Evolutionary conservation across 2,329 filamentous ascomycete genomes (phyloP).

Genomic region (Dichotomopilus funicola): DNA sequence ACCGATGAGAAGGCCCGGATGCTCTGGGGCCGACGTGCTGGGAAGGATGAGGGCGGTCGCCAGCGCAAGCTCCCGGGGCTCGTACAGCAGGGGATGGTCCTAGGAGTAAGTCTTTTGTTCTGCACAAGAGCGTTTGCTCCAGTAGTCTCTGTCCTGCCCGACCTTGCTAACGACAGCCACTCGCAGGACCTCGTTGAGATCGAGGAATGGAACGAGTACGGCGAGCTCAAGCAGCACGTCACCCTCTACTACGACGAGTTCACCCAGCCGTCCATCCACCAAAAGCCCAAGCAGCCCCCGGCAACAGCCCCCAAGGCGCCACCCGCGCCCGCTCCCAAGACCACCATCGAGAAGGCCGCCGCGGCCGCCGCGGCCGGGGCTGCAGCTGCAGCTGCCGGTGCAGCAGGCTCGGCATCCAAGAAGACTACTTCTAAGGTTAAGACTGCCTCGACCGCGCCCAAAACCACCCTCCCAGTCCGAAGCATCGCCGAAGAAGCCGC

Average conservation of each 20-base stretch:
- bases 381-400: conserved; percentile 22
- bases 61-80: conserved; percentile 76
- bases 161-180: background rate
- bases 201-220: conserved; percentile 99
- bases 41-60: conserved; percentile 58
- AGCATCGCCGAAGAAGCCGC: conserved; percentile 60
- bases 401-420: conserved; percentile 22
- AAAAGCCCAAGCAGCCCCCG: conserved; percentile 40
- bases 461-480: conserved; percentile 39
- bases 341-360: conserved; percentile 20
- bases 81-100: conserved; percentile 76
- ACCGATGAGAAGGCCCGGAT: conserved; percentile 83
- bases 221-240: conserved; percentile 84
- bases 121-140: background rate
- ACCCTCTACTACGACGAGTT: conserved; percentile 59
- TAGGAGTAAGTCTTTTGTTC: conserved; percentile 62
- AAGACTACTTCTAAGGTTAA: conserved; percentile 19
- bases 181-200: conserved; percentile 81
- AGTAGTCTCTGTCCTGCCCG: conserved; percentile 1
- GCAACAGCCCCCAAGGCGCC: conserved; percentile 22
- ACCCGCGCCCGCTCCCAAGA: conserved; percentile 23
- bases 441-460: conserved; percentile 21
- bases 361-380: conserved; percentile 19
- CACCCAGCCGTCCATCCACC: conserved; percentile 50
- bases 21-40: conserved; percentile 78